A percentile compares a stretch with the other conserved stretches of the same genome.
These are phyloP conservation scores for Saccharomycopsis crataegensis DNA, from an alignment of 1,139 yeast species.

Conservation along the genomic window DNA sequence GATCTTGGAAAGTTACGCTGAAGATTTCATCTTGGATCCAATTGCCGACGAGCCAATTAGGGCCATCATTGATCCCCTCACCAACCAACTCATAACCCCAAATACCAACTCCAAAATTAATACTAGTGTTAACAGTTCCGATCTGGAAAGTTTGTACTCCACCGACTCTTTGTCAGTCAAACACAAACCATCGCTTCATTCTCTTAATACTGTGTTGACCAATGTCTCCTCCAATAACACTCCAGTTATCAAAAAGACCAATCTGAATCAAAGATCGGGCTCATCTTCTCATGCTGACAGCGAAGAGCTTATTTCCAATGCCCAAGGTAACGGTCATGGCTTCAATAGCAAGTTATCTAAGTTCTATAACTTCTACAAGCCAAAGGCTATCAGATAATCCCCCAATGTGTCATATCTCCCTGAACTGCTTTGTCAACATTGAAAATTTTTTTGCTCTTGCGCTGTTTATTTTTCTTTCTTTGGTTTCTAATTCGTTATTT, in stretches of 20 bases:
- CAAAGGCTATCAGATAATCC: background rate
- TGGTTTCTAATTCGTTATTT: too few relatives aligned
- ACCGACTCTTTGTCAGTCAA: background rate
- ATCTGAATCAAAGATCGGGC: too few relatives aligned
- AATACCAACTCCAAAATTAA: background rate
- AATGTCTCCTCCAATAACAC: background rate
- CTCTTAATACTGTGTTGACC: slow-evolving; percentile 7
- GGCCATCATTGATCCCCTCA: background rate
- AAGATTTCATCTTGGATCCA: slow-evolving; percentile 3
- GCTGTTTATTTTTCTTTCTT: too few relatives aligned
- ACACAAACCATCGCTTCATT: background rate
- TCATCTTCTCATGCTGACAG: too few relatives aligned
- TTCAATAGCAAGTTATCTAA: background rate
- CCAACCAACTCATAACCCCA: background rate
- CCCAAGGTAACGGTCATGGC: background rate
- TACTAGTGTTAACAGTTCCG: background rate
- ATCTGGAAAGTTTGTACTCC: background rate
- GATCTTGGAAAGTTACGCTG: slow-evolving; percentile 12
- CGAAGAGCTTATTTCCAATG: background rate
- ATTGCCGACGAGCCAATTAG: slow-evolving; percentile 3
- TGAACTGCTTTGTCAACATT: too few relatives aligned
- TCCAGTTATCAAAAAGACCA: too few relatives aligned
- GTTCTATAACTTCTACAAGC: slow-evolving; percentile 5
- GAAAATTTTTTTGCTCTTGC: too few relatives aligned
- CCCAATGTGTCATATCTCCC: too few relatives aligned